Base-by-base conservation (phyloP, 1,139 yeast genomes). In the Lodderomyces theae region DNA sequence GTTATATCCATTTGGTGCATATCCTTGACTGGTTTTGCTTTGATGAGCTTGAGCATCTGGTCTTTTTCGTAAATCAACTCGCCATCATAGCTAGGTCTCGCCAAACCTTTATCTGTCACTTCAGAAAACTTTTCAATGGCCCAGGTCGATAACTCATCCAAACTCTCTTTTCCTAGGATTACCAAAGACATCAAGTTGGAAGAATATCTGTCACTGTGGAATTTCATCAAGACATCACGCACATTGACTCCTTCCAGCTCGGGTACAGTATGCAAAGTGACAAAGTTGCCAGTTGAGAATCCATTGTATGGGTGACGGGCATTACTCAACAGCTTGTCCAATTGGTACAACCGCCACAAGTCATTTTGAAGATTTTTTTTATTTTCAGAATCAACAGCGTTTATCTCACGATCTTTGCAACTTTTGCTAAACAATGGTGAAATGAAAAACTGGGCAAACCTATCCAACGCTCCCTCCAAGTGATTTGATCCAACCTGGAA, bases 331-430 rank as follows among this genome's bases (percentile, higher is more conserved):
- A 81, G 73, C 60, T 87, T 85, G 42, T 86, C 92, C 43, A 92
- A 72, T 63, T 92, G 97, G 54, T 83, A 82, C 39, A 88, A 64
- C 52, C 98, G 77, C 97, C 97, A 89, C 43, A 68, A 60, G 60
- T 92, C 98, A 58, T 77, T 85, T 61, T 92, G 97, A 42, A 92
- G 69, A 58, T 92, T 92, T 66, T 92, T 92, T 60, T 89, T 90
- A 65, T 92, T 88, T 62, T 92, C 98, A 21, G 95, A 86, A 60
- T 92, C 97, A 12, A 92, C 97, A 3, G 97, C 98, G 47, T 82
- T 80, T 51, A 92, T 84, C 61, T 92, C 98, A 43, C 97, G 77
- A 55, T 89, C 96, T 54, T 89, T 87, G 57, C 97, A 84, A 47
- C 80, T 74, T 41, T 82, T 77, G 49, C 82, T 77, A 60, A 92